phyloP scores from a whole-genome alignment of 1,284 basidiomycete genomes.

The Leccinum pachyderme region DNA sequence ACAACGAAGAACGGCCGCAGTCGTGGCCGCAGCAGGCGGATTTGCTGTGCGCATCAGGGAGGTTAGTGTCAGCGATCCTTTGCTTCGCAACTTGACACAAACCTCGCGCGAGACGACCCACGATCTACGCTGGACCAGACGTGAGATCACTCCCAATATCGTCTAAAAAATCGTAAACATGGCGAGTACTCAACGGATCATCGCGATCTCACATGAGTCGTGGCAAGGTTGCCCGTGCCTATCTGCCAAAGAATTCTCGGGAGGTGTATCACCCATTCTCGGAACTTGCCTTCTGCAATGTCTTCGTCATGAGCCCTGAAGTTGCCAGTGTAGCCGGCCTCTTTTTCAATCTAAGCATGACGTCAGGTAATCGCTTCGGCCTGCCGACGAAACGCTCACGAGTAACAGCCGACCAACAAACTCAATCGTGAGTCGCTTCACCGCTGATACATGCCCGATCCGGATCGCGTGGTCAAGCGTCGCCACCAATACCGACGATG shows the following conservation, averaged over 20 bases:
- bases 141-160: constrained; percentile 62
- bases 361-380: background rate
- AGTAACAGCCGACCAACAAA: constrained; percentile 70
- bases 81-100: constrained; percentile 19
- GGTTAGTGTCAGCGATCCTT: constrained; percentile 13
- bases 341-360: constrained; percentile 55
- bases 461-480: constrained; percentile 59
- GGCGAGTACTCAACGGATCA: constrained; percentile 2
- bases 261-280: constrained; percentile 66
- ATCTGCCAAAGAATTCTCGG: constrained; percentile 85
- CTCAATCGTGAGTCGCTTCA: constrained; percentile 65
- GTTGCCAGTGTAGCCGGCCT: constrained; percentile 50
- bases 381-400: constrained; percentile 41
- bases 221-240: constrained; percentile 51
- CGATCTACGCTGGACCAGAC: constrained; percentile 56
- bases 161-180: constrained; percentile 38
- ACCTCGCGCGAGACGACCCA: constrained; percentile 44
- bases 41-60: constrained; percentile 21
- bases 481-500: constrained; percentile 44
- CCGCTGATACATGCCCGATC: constrained; percentile 52
- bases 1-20: constrained; percentile 79
- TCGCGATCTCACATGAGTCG: constrained; percentile 52
- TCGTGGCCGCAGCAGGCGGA: constrained; percentile 46
- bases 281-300: constrained; percentile 39
- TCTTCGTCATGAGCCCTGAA: constrained; percentile 41